These are phyloP conservation scores for Endothia cerciana DNA, from an alignment of 2,329 filamentous ascomycete genomes.

Conservation along the genomic window DNA sequence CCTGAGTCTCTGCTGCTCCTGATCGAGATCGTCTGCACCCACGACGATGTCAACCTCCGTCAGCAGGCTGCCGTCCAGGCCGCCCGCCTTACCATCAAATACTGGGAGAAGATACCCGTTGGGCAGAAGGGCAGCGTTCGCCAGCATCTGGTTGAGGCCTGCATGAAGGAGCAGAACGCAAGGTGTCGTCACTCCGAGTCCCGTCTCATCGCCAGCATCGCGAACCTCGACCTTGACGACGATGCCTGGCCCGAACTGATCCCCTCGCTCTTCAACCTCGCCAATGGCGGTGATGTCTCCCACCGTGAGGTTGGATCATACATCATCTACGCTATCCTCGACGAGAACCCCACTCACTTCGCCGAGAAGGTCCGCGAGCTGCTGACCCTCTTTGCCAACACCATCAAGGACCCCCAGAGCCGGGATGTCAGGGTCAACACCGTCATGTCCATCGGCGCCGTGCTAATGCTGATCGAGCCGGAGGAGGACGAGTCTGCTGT, in stretches of 20 bases:
- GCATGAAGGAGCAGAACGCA: slow-evolving; percentile 76
- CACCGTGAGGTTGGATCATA: slow-evolving; percentile 92
- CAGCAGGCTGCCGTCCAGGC: slow-evolving; percentile 93
- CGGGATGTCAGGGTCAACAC: slow-evolving; percentile 94
- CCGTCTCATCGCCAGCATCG: slow-evolving; percentile 85
- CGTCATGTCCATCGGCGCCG: slow-evolving; percentile 83
- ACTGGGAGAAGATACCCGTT: slow-evolving; percentile 76
- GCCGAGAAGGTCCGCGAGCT: slow-evolving; percentile 79
- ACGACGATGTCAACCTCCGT: slow-evolving; percentile 72
- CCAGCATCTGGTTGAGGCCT: slow-evolving; percentile 80
- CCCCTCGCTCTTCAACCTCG: slow-evolving; percentile 76
- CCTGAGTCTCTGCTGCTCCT: slow-evolving; percentile 84
- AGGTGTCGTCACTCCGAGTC: slow-evolving; percentile 85
- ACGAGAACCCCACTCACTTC: slow-evolving; percentile 84
- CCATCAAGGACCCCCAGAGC: slow-evolving; percentile 88
- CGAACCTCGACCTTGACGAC: slow-evolving; percentile 76
- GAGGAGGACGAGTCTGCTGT: slow-evolving; percentile 81
- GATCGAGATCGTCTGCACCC: slow-evolving; percentile 83
- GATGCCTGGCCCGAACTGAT: slow-evolving; percentile 86
- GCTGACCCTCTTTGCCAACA: slow-evolving; percentile 81
- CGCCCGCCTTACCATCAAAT: slow-evolving; percentile 78
- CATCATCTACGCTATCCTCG: slow-evolving; percentile 89
- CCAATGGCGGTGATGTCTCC: slow-evolving; percentile 66
- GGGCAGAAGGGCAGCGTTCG: slow-evolving; percentile 81
- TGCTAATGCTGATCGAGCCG: slow-evolving; percentile 84